Base-by-base conservation (phyloP, 2,329 filamentous ascomycete species). In the Colletotrichum sp. region DNA sequence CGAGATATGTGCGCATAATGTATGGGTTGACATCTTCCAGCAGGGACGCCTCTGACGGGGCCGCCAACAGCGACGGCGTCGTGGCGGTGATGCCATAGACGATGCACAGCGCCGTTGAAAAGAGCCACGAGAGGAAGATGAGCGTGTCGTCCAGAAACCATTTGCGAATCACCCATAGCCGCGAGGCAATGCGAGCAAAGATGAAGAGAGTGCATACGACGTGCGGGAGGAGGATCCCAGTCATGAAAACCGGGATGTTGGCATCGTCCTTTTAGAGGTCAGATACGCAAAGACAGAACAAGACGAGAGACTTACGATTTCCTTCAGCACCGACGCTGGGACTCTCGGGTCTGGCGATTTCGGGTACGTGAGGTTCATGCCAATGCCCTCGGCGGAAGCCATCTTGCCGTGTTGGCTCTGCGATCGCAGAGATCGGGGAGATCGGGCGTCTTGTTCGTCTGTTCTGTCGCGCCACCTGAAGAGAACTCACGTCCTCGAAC, bases 141-240 rank as follows among this genome's bases (percentile, higher is more conserved):
- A 84, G 79, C 4, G 80, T 81, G 79, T 84, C 83, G 67, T 84
- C 82, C 34, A 81, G 69, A 75, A 82, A 83, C 83, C 83, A 84
- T 69, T 81, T 83, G 2, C 80, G 77, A 12, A 83, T 78, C 38
- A 84, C 72, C 60, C 78, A 65, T 32, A 82, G 64, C 15, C 83
- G 81, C 8, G 83, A 83, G 70, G 76, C 79, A 15, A 78, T 70
- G 5, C 83, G 80, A 13, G 79, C 77, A 43, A 81, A 32, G 58
- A 84, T 75, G 77, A 83, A 77, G 30, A 84, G 64, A 2, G 83
- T 83, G 79, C 82, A 83, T 43, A 83, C 70, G 16, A 78, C 74
- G 74, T 84, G 83, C 1, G 83, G 83, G 21, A 84, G 70, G 18
- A 84, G 78, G 34, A 84, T 79, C 60, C 83, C 82, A 21, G 80